Evolutionary conservation across 148 eudicot species (phyloP), one percentile per base, ranked within the genome.

Genomic region (Amaranthus cruentus): DNA sequence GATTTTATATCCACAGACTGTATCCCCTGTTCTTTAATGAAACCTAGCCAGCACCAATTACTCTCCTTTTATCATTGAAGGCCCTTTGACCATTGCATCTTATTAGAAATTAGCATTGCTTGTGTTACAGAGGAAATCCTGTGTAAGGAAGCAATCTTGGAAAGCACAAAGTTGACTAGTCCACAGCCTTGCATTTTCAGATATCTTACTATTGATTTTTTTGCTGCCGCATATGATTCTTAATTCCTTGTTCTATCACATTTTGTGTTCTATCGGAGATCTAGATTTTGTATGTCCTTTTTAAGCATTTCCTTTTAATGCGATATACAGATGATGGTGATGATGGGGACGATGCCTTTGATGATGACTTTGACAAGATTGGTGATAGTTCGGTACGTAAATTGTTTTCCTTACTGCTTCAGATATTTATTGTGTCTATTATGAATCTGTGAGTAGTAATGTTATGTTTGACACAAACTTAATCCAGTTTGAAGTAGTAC

Each of bases 311-410:
- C 61, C 53, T 62, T 57, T 18, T 11, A 9, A 52, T 79, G 13
- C 71, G 76, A n/a, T 77, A 83, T 80, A 78, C 87, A 89, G 98
- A 91, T 79, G 96, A 84, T 74, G 85, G 84, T 70, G 85, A 83
- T 64, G 85, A 81, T 66, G 69, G 73, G 28, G 76, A 75, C 66
- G 90, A 80, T 63, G 91, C 73, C 60, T 89, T 89, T 81, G 97
- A 89, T 80, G 98, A 94, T 81, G 98, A 94, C 80, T 91, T 94
- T 72, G 98, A 91, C 87, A 89, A 94, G 86, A 82, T 94, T 57
- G 80, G 67, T 78, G 87, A 85, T 81, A 89, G 83, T 71, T 83
- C 78, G 86, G 98, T 90, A 78, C 86, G 90, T 62, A 47, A 14
- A 75, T 9, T 4, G 13, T n/a, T 54, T 9, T 3, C 15, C 2